phyloP scores from a whole-genome alignment of 805 yeast species.

The Candida broadrunensis region DNA sequence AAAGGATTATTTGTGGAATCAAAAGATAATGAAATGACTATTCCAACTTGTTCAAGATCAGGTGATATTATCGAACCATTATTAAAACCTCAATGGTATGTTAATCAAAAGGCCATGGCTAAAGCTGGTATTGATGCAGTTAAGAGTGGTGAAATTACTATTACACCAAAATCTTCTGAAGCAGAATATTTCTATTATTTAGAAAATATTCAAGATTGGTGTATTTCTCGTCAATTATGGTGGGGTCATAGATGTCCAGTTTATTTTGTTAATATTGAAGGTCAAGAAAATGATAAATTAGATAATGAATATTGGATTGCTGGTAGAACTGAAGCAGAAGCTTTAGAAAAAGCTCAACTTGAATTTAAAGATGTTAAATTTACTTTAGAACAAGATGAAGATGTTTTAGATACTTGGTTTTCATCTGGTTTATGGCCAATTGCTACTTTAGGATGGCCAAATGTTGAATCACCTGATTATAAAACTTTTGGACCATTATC shows the following conservation, averaged over 20 bases:
- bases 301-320: slow-evolving; percentile 87
- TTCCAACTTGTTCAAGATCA: slow-evolving; percentile 92
- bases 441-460: slow-evolving; percentile 96
- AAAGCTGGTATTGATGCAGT: slow-evolving; percentile 83
- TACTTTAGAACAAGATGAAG: slow-evolving; percentile 91
- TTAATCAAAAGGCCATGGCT: slow-evolving; percentile 86
- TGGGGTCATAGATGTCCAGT: slow-evolving; percentile 99
- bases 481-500: slow-evolving; percentile 84
- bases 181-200: slow-evolving; percentile 94
- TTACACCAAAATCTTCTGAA: slow-evolving; percentile 86
- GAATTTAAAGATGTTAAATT: slow-evolving; percentile 70
- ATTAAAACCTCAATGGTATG: slow-evolving; percentile 99
- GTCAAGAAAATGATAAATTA: slow-evolving; percentile 57
- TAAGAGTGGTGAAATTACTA: slow-evolving; percentile 71
- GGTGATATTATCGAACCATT: slow-evolving; percentile 97
- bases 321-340: slow-evolving; percentile 81
- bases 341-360: slow-evolving; percentile 71
- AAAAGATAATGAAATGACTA: slow-evolving; percentile 91
- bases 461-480: slow-evolving; percentile 63
- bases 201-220: slow-evolving; percentile 97
- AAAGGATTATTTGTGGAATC: slow-evolving; percentile 72
- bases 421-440: slow-evolving; percentile 98
- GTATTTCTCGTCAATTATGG: slow-evolving; percentile 89
- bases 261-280: slow-evolving; percentile 81
- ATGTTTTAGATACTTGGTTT: slow-evolving; percentile 98